These are phyloP conservation scores for Rhodamnia rubescens DNA, from an alignment of 345 rosid species.

Conservation along the genomic window DNA sequence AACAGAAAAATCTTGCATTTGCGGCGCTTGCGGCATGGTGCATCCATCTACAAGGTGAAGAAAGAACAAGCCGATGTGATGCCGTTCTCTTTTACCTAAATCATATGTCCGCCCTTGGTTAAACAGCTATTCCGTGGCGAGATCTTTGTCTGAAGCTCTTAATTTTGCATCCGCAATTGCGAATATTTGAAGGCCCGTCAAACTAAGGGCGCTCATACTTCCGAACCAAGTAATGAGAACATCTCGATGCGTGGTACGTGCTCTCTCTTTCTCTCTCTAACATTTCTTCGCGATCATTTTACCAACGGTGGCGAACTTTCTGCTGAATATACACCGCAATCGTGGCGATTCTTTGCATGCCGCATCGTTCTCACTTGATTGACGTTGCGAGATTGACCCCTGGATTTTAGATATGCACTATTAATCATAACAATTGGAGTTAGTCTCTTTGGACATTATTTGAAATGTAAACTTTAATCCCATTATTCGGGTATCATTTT, in stretches of 20 bases:
- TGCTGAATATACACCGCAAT: not conserved
- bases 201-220: conserved; percentile 15
- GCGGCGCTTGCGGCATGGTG: conserved; percentile 98
- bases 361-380: not conserved
- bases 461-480: not conserved
- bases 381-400: not conserved
- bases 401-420: not conserved
- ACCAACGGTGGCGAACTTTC: not conserved
- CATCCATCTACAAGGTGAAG: conserved; percentile 85
- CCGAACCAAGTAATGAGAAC: conserved; percentile 19
- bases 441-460: not conserved
- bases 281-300: not conserved
- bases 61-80: not conserved
- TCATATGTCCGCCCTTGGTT: not conserved
- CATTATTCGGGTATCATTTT: not conserved
- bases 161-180: conserved; percentile 79
- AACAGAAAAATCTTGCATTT: conserved; percentile 84
- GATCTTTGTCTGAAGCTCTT: conserved; percentile 95
- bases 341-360: not conserved
- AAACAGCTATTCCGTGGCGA: conserved; percentile 83
- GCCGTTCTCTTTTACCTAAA: not conserved
- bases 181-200: conserved; percentile 34
- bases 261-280: not conserved
- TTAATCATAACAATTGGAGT: not conserved
- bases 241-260: conserved; percentile 77